Percentiles rank a stretch among this genome's conserved stretches.
These are phyloP conservation scores for Leptographium procerum DNA, from an alignment of 2,329 filamentous ascomycete species.

Conservation along the genomic window DNA sequence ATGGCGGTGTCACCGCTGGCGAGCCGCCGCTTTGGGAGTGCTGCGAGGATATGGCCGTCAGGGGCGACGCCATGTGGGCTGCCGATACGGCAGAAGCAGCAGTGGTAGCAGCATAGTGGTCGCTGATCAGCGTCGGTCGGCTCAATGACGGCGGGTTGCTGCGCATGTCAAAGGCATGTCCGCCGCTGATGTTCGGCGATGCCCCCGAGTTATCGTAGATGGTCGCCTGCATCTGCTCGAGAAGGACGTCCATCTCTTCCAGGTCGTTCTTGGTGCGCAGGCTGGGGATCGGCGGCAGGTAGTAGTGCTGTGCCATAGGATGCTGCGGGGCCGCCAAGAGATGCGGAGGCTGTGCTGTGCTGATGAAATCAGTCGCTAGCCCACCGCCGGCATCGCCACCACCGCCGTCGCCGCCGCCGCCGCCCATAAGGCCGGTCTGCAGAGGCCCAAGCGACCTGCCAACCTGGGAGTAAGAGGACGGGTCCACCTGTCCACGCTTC, in stretches of 20 bases:
- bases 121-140: slow-evolving; percentile 16
- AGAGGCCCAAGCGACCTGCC: slow-evolving; percentile 78
- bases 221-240: slow-evolving; percentile 91
- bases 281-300: slow-evolving; percentile 75
- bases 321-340: slow-evolving; percentile 34
- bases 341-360: slow-evolving; percentile 34
- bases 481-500: slow-evolving; percentile 83
- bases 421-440: slow-evolving; percentile 43
- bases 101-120: slow-evolving; percentile 18
- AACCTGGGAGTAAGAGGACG: slow-evolving; percentile 80
- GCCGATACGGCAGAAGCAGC: slow-evolving; percentile 26
- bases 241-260: slow-evolving; percentile 83
- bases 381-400: slow-evolving; percentile 39
- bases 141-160: slow-evolving; percentile 29
- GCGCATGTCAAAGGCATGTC: slow-evolving; percentile 50
- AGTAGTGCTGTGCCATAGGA: slow-evolving; percentile 68
- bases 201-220: slow-evolving; percentile 88
- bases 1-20: slow-evolving; percentile 65
- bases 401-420: slow-evolving; percentile 30
- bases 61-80: slow-evolving; percentile 49
- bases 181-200: slow-evolving; percentile 67
- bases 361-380: slow-evolving; percentile 45
- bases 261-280: slow-evolving; percentile 89
- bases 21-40: slow-evolving; percentile 41
- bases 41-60: slow-evolving; percentile 42